Conservation (phyloP, 768 basidiomycete species). For the Coprinopsis marcescibilis region DNA sequence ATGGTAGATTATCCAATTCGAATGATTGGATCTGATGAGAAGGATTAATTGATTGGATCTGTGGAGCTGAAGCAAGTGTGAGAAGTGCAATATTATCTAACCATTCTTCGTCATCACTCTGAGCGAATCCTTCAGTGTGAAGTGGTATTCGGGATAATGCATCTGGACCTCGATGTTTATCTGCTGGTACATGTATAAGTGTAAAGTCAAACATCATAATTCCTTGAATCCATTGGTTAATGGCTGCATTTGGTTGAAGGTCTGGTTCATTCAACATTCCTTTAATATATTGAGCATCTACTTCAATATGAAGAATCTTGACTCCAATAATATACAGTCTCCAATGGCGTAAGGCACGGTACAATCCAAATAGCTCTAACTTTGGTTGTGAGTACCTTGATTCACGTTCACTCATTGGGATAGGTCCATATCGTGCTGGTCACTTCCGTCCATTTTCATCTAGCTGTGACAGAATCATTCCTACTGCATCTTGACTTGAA, state of each 20-base stretch:
- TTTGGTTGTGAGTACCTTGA: slow-evolving; percentile 32
- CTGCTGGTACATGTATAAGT: slow-evolving; percentile 24
- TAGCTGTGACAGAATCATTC: slow-evolving; percentile 16
- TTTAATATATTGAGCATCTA: slow-evolving; percentile 34
- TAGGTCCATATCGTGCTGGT: slow-evolving; percentile 28
- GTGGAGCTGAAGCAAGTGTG: too few species aligned
- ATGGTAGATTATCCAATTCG: too few species aligned
- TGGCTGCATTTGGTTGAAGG: slow-evolving; percentile 27
- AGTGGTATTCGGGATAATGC: slow-evolving; percentile 20
- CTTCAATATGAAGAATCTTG: slow-evolving; percentile 27
- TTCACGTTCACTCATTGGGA: slow-evolving; percentile 26
- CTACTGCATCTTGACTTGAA: slow-evolving; percentile 23
- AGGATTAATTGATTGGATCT: too few species aligned
- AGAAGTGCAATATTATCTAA: slow-evolving; percentile 15
- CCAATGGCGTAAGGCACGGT: slow-evolving; percentile 15
- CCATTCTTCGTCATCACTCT: slow-evolving; percentile 15
- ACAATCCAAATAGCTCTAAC: slow-evolving; percentile 33
- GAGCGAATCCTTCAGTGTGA: slow-evolving; percentile 11
- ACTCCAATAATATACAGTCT: slow-evolving; percentile 15
- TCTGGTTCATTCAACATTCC: slow-evolving; percentile 39
- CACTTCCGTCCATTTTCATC: slow-evolving; percentile 14
- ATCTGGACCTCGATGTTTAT: slow-evolving; percentile 21
- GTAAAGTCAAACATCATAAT: slow-evolving; percentile 33
- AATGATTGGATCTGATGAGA: too few species aligned
- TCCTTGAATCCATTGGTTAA: slow-evolving; percentile 36